Conservation (phyloP, 805 yeast genomes). For the Saccharomyces mikatae region DNA sequence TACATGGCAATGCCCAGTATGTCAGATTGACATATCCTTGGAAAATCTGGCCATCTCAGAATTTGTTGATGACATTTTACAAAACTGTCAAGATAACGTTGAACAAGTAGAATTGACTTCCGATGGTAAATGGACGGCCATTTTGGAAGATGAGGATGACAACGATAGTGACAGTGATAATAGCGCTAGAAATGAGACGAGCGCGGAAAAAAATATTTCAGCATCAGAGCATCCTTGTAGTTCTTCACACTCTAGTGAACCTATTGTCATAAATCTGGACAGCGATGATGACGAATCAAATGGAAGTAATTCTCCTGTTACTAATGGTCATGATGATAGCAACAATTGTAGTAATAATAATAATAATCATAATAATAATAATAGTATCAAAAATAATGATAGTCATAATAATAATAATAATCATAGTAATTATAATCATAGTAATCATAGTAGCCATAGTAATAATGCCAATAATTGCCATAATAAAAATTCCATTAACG, state of each 20-base stretch:
- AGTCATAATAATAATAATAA: neutral
- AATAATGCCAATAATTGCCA: neutral
- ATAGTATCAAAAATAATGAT: neutral
- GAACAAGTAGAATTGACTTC: constrained; percentile 59
- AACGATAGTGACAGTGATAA: constrained; percentile 4
- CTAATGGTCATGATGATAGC: constrained; percentile 1
- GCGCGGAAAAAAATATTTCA: neutral
- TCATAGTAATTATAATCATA: neutral
- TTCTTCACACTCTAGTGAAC: constrained; percentile 16
- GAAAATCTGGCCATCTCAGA: constrained; percentile 67
- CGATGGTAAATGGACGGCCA: constrained; percentile 66
- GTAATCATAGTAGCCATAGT: neutral
- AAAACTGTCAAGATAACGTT: constrained; percentile 43
- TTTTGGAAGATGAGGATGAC: constrained; percentile 23
- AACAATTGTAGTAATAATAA: neutral
- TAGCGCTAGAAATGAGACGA: constrained; percentile 2
- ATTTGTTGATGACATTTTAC: constrained; percentile 56
- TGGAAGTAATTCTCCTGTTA: constrained; percentile 3
- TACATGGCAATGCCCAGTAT: constrained; percentile 84
- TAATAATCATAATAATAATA: neutral
- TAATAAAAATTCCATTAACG: neutral
- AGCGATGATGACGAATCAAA: constrained; percentile 36
- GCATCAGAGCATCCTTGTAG: neutral
- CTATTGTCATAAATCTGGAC: constrained; percentile 43
- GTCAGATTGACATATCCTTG: constrained; percentile 45